A percentile compares a stretch with the other conserved stretches of the same genome.
Evolutionary conservation across 2,329 filamentous ascomycete genomes (phyloP).

Genomic region (Ilyonectria destructans): DNA sequence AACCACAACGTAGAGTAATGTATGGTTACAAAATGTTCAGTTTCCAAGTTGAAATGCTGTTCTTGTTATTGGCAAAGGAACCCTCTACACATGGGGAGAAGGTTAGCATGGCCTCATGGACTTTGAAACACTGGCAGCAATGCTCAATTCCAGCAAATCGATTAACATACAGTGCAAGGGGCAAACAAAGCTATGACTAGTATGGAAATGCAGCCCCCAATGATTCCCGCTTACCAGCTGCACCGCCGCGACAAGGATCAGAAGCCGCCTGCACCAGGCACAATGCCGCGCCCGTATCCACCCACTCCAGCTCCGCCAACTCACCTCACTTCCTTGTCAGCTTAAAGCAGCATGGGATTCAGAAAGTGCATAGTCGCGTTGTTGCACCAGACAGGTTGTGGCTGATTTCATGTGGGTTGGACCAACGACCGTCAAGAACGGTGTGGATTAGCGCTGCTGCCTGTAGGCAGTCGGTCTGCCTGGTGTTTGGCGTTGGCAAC

Average conservation of each 20-base stretch:
- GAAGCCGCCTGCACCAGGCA: neutral
- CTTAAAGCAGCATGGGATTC: neutral
- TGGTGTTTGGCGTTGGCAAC: neutral
- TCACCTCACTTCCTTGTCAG: neutral
- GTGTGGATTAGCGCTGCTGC: neutral
- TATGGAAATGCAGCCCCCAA: neutral
- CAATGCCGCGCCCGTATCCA: neutral
- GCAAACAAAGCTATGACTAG: neutral
- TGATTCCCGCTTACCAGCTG: neutral
- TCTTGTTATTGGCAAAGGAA: no score
- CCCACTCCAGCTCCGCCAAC: neutral
- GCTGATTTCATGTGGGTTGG: neutral
- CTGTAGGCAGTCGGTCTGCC: neutral
- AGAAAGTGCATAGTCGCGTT: neutral
- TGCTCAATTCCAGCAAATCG: no score
- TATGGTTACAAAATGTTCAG: no score
- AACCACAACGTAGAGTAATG: no score
- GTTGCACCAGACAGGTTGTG: neutral
- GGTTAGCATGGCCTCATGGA: no score
- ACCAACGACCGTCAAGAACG: neutral
- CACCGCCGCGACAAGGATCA: neutral
- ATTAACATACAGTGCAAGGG: no score
- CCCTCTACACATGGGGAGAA: no score
- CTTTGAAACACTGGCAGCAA: no score
- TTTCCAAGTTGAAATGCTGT: no score